phyloP scores from a whole-genome alignment of 1,284 basidiomycete species.

The Afroboletus lepidellus region DNA sequence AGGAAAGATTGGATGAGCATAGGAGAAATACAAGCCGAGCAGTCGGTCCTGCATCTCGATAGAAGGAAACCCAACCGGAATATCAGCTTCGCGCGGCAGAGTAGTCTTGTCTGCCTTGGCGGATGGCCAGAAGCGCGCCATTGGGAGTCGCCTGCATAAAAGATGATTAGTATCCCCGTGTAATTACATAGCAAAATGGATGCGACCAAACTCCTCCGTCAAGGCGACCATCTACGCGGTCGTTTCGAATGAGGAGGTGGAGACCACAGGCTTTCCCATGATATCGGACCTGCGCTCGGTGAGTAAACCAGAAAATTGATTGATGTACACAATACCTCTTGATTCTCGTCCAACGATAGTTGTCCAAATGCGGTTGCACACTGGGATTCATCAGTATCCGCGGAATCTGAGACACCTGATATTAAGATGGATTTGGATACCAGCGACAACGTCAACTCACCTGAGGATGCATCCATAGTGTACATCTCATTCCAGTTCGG shows the following conservation, averaged over 20 bases:
- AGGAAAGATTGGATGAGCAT: constrained; percentile 78
- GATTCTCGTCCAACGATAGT: constrained; percentile 79
- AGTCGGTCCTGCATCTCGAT: constrained; percentile 62
- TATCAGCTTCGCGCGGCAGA: constrained; percentile 42
- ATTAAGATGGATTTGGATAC: not conserved
- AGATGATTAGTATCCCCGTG: constrained; percentile 1
- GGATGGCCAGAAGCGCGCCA: constrained; percentile 72
- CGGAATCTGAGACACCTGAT: constrained; percentile 18
- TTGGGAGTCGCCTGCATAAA: constrained; percentile 64
- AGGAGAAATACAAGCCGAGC: constrained; percentile 74
- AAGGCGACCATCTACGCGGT: constrained; percentile 64
- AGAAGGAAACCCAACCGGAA: constrained; percentile 53
- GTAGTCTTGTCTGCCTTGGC: constrained; percentile 37
- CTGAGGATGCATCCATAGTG: constrained; percentile 45
- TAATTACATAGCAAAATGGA: constrained; percentile 1
- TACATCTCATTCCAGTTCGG: constrained; percentile 57
- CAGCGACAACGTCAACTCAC: constrained; percentile 19
- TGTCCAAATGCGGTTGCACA: constrained; percentile 56
- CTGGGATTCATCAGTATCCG: constrained; percentile 27
- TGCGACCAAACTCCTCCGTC: constrained; percentile 73
- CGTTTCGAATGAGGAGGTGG: constrained; percentile 66
- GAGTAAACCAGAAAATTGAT: constrained; percentile 5
- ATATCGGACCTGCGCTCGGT: constrained; percentile 58
- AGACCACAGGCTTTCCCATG: constrained; percentile 76
- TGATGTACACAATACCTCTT: constrained; percentile 49